A percentile compares a stretch with the other conserved stretches of the same genome.
These are phyloP conservation scores for Piromyces sp. DNA, from an alignment of 192 early-diverging fungal species.

Conservation along the genomic window DNA sequence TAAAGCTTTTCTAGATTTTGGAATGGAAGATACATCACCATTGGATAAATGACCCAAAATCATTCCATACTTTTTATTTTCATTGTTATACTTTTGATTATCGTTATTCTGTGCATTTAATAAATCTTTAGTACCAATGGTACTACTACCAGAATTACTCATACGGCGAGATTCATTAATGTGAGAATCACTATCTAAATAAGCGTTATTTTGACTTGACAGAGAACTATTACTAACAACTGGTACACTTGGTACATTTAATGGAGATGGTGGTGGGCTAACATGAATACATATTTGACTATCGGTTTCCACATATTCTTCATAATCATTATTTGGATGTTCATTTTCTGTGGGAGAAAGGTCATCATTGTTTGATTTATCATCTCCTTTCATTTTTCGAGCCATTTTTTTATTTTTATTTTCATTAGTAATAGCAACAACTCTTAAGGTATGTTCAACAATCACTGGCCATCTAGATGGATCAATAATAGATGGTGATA, in stretches of 20 bases:
- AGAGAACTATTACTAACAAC: neutral
- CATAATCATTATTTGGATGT: neutral
- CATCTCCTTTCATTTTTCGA: neutral
- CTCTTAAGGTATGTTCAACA: neutral
- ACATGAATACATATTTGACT: neutral
- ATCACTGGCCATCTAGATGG: neutral
- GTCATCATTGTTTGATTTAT: neutral
- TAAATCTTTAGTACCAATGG: neutral
- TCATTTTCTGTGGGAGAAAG: neutral
- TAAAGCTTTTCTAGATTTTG: neutral
- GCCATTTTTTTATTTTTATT: neutral
- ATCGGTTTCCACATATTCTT: neutral
- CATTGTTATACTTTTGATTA: neutral
- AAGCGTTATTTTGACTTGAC: neutral
- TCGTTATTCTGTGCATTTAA: neutral
- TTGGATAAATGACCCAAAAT: neutral
- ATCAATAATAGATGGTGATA: neutral
- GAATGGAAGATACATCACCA: neutral
- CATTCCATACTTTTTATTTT: neutral
- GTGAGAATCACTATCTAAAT: too few species aligned
- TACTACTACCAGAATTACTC: neutral
- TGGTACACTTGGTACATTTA: too few species aligned
- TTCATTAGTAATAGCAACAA: neutral
- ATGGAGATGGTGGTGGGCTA: neutral
- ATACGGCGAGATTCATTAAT: neutral